These are phyloP conservation scores for Macrophomina phaseolina DNA, from an alignment of 2,329 filamentous ascomycete species.

Conservation along the genomic window DNA sequence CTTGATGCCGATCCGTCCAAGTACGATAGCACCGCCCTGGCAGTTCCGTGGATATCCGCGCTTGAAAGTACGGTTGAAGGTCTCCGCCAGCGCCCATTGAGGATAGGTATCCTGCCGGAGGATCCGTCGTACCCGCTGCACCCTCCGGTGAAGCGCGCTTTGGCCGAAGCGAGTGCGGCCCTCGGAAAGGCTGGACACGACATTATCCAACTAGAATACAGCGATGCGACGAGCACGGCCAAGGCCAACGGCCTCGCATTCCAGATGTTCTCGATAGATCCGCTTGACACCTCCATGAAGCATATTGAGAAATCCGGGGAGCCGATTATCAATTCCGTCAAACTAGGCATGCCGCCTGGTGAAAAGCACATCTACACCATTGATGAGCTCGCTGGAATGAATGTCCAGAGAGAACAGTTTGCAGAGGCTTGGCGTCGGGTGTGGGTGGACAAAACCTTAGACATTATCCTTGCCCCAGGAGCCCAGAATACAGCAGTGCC, in stretches of 20 bases:
- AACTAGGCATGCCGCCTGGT: not conserved
- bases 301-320: constrained; percentile 16
- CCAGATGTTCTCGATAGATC: constrained; percentile 18
- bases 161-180: constrained; percentile 49
- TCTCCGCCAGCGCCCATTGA: constrained; percentile 24
- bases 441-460: constrained; percentile 53
- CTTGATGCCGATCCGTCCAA: constrained; percentile 61
- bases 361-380: constrained; percentile 33
- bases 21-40: constrained; percentile 48
- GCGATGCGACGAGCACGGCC: not conserved
- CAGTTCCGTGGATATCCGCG: constrained; percentile 53
- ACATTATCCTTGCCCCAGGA: constrained; percentile 56
- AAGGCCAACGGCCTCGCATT: not conserved
- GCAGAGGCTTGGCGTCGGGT: constrained; percentile 50
- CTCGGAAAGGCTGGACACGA: constrained; percentile 54
- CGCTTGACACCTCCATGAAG: constrained; percentile 9
- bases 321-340: constrained; percentile 5
- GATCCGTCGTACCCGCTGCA: constrained; percentile 20
- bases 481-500: constrained; percentile 59
- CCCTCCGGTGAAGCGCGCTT: constrained; percentile 38
- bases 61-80: not conserved
- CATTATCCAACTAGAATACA: constrained; percentile 37
- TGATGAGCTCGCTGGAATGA: constrained; percentile 51
- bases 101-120: constrained; percentile 16
- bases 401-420: constrained; percentile 45